Evolutionary conservation across 345 rosid genomes (phyloP).

Genomic region (Rubroshorea leprosula): DNA sequence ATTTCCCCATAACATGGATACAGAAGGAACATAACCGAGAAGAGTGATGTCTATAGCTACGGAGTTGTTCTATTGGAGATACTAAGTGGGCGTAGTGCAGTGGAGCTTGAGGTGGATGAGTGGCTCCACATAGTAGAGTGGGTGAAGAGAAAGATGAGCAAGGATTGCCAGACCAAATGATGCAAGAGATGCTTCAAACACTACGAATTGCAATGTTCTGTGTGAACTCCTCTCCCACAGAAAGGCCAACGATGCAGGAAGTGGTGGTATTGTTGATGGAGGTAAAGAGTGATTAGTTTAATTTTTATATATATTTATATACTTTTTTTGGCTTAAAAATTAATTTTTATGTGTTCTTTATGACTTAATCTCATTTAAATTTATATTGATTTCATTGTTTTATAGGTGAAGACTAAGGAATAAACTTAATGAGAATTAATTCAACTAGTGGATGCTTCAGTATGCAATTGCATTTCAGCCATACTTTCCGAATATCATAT

Average conservation of each 20-base stretch:
- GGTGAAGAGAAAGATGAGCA: conserved; percentile 95
- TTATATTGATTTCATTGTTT: no score
- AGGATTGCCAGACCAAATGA: conserved; percentile 79
- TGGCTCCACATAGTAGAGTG: conserved; percentile 91
- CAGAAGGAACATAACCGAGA: conserved; percentile 92
- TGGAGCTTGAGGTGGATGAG: conserved; percentile 58
- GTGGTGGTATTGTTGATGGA: conserved; percentile 84
- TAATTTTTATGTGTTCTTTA: no score
- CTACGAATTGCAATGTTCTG: conserved; percentile 93
- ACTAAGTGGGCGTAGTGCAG: conserved; percentile 76
- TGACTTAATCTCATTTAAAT: no score
- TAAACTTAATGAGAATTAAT: no score
- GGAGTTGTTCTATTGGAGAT: conserved; percentile 92
- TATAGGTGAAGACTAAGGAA: no score
- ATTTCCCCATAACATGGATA: conserved; percentile 97
- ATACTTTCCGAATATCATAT: no score
- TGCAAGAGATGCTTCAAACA: conserved; percentile 95
- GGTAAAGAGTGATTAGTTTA: no score
- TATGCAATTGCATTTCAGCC: no score
- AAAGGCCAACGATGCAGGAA: conserved; percentile 92
- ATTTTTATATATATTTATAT: no score
- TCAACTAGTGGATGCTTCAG: no score
- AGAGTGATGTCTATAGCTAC: conserved; percentile 90
- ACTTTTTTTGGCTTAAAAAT: no score
- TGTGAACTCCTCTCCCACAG: conserved; percentile 78